Base-by-base conservation (phyloP, 2,329 filamentous ascomycete genomes). In the Aureobasidium sp. region DNA sequence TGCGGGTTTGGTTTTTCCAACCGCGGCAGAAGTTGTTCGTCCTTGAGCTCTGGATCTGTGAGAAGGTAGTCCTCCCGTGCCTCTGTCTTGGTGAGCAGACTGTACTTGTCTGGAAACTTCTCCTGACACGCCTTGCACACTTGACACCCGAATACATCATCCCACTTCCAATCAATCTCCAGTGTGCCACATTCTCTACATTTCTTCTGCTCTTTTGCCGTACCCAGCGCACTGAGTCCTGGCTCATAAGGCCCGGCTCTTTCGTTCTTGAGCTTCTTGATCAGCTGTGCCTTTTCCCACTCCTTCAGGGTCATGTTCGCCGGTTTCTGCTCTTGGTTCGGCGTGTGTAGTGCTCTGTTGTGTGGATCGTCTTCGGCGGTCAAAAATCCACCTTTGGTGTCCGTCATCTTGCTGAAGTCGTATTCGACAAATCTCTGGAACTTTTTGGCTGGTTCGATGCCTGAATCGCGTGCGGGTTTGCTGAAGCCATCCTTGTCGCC, bases 371-470 rank as follows among this genome's bases (percentile, higher is more conserved):
- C 93, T 57, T 91, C 87, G 1, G 81, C 79, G n/a, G 85, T 87
- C 59, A 98, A 71, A 69, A 98, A 98, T 0, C 93, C 93, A 57
- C 93, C 93, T 66, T 96, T 96, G 1, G 91, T 97, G 68, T 98
- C 93, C 6, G 86, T 94, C 90, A 98, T 97, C 71, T 91, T 86
- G 66, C 87, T 91, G 71, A 98, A 93, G 69, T 98, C 93, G 72
- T 96, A 97, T 66, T 98, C 93, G 64, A 98, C 90, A 66, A 86
- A 97, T 68, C 93, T 91, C 56, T 87, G 83, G 61, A 97, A 96
- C 64, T 94, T 96, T 63, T 84, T 81, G 34, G 88, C 88, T 0
- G 91, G 85, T 53, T 83, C 83, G 45, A 94, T 83, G 56, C 66
- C 73, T 14, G 75, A 73, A 58, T 78, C 71, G 61, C 67, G 61